Evolutionary conservation across 192 early-diverging fungal genomes (phyloP), one percentile per base, ranked within the genome.

Genomic region (Entomortierella beljakovae): DNA sequence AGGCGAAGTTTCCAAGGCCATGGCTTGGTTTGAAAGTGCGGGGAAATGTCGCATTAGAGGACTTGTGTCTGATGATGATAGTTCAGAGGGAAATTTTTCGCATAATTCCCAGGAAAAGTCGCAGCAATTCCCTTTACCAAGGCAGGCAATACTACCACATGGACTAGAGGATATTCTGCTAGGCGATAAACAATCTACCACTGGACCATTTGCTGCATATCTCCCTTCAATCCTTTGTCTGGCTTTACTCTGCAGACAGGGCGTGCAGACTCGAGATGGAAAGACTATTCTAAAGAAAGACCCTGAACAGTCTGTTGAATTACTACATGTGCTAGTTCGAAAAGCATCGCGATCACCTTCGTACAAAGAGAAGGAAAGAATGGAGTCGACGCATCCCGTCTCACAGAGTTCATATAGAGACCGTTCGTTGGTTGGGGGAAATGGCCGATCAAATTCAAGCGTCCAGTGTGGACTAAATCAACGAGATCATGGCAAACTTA

Each of bases 1-100:
- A 9, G 72, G 72, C 26, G 64, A 75, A 35, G 40, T 66, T 5
- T 52, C 57, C 2, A 75, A 75, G 25, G 72, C 72, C 2, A 75
- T 75, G 57, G 59, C 72, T 7, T 75, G 72, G 72, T 75, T 75
- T 13, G 64, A 75, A 31, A 52, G 64, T 22, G 72, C 72, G 3
- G 72, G 72, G 13, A 67, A 75, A n/a, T 75, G 72, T 46, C 8
- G 58, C 11, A 56, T 75, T 31, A 51, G 60, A 31, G 72, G 72
- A 1, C 25, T 75, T 38, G 13, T 1, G 11, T 7, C 33, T 0
- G 57, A n/a, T 34, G 35, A 23, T 33, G 42, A 53, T 16, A 53
- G 13, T 2, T 9, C 25, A 9, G 29, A 43, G 23, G 2, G 6
- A 22, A 33, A 52, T 1, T 0, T 13, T 0, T 18, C 52, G 7